Evolutionary conservation across 1,284 basidiomycete genomes (phyloP).

Genomic region (Austroboletus olivaceoglutinosus): DNA sequence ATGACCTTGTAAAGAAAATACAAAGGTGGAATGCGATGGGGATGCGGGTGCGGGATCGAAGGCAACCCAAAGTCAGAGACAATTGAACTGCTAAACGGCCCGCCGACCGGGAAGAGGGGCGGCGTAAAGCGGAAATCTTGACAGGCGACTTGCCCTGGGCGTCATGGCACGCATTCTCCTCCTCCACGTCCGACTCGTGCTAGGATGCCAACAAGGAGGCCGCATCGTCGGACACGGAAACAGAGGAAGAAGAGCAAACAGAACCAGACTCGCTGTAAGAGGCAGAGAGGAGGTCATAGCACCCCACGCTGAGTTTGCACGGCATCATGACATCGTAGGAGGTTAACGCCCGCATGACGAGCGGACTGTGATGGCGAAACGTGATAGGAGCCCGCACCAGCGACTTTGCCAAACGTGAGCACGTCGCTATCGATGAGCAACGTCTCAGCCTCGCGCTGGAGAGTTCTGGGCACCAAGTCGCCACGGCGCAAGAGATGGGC

Average conservation of each 20-base stretch:
- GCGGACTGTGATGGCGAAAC: constrained; percentile 56
- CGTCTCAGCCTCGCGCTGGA: constrained; percentile 38
- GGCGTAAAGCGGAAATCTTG: constrained; percentile 32
- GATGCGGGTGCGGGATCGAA: constrained; percentile 11
- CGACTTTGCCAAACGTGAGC: constrained; percentile 70
- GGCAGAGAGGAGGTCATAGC: constrained; percentile 53
- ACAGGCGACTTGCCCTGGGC: constrained; percentile 14
- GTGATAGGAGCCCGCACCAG: constrained; percentile 54
- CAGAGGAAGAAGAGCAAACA: constrained; percentile 35
- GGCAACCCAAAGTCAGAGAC: constrained; percentile 21
- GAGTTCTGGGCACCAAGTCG: constrained; percentile 16
- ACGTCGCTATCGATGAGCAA: constrained; percentile 60
- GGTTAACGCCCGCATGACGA: too few relatives aligned
- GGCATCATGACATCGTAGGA: constrained; percentile 7
- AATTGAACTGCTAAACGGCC: constrained; percentile 26
- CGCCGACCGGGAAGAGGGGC: constrained; percentile 18
- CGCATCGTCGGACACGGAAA: constrained; percentile 35
- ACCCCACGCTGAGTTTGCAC: constrained; percentile 36
- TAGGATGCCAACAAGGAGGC: constrained; percentile 33
- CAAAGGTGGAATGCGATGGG: constrained; percentile 13
- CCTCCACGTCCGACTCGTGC: constrained; percentile 57
- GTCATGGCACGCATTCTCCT: constrained; percentile 33
- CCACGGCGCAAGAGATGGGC: constrained; percentile 26
- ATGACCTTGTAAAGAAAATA: constrained; percentile 16
- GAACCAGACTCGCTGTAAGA: constrained; percentile 37